A percentile compares a stretch with the other conserved stretches of the same genome.
phyloP scores from a whole-genome alignment of 768 basidiomycete genomes.

The Pisolithus sp. region DNA sequence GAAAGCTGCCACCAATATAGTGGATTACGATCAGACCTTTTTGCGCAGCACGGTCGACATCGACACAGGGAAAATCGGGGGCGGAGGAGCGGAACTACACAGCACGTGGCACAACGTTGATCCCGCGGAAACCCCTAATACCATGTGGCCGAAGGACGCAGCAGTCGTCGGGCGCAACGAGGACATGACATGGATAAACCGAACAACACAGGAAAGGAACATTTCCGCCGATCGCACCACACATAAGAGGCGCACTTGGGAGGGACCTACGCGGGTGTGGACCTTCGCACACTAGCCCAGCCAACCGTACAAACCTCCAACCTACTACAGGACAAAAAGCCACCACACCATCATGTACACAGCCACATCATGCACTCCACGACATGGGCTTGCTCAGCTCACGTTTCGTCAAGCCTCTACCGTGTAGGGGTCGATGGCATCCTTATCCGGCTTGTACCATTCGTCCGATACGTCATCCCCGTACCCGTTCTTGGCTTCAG shows the following conservation, averaged over 20 bases:
- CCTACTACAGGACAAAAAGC: neutral
- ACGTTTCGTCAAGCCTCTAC: neutral
- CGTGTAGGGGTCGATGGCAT: neutral
- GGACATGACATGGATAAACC: no score
- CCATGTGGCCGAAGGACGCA: no score
- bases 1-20: neutral
- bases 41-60: neutral
- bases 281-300: neutral
- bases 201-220: no score
- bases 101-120: no score
- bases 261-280: no score
- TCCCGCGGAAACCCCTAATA: no score
- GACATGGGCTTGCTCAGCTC: no score
- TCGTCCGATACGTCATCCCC: conserved; percentile 59
- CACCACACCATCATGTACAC: neutral
- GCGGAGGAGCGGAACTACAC: no score
- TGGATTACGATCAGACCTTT: neutral
- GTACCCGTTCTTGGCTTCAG: conserved; percentile 59
- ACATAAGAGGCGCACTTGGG: no score
- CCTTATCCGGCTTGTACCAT: conserved; percentile 4
- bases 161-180: no score
- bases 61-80: neutral
- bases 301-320: neutral
- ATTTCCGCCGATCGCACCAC: no score
- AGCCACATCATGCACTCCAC: neutral